Percentiles rank a stretch among this genome's conserved stretches.
These are phyloP conservation scores for Colletotrichum tamarilloi DNA, from an alignment of 2,329 filamentous ascomycete species.

Conservation along the genomic window DNA sequence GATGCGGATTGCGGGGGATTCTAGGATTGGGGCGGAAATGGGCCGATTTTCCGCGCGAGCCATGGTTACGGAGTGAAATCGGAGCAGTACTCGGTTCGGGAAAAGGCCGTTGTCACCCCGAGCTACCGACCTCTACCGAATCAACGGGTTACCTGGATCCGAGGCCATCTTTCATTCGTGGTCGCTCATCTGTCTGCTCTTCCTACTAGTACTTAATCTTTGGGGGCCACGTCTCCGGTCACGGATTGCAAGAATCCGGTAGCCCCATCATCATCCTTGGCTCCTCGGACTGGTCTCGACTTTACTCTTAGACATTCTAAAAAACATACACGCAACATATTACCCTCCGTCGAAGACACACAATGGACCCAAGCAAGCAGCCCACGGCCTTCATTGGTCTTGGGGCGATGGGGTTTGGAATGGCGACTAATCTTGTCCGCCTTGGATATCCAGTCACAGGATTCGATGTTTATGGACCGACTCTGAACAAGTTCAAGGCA, in stretches of 20 bases:
- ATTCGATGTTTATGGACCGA: background rate
- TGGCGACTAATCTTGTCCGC: conserved; percentile 74
- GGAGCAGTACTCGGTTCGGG: background rate
- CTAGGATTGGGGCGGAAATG: background rate
- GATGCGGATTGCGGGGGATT: background rate
- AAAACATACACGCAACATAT: background rate
- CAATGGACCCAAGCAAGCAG: background rate
- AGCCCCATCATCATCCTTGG: background rate
- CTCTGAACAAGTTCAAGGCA: background rate
- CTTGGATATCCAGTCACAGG: background rate
- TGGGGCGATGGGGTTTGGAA: conserved; percentile 85
- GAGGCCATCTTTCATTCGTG: background rate
- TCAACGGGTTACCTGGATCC: background rate
- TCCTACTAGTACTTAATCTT: background rate
- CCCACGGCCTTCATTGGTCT: conserved; percentile 60
- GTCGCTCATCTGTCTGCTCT: background rate
- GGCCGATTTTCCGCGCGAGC: background rate
- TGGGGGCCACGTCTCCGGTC: background rate
- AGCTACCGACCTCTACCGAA: background rate
- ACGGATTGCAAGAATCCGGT: background rate
- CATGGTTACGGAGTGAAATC: background rate
- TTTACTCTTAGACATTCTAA: background rate
- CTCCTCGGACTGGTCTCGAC: background rate
- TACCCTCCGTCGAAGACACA: background rate
- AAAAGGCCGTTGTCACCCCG: background rate